Evolutionary conservation across 2,329 filamentous ascomycete genomes (phyloP).

Genomic region (Coniochaeta sp.): DNA sequence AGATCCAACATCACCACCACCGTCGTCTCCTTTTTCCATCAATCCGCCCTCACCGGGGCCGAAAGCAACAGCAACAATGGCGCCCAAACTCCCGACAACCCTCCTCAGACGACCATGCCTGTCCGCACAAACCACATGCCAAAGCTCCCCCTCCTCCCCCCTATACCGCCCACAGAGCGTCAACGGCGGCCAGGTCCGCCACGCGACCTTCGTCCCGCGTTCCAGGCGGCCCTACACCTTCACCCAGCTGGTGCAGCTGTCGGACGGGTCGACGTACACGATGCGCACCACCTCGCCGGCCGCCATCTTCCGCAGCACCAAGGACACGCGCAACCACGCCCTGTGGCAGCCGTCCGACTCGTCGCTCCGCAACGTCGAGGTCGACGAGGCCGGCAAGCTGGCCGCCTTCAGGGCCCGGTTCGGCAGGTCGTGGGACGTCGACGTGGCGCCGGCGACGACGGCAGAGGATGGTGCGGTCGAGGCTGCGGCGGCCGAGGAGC

Average conservation of each 20-base stretch:
- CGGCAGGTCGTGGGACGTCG: conserved; percentile 73
- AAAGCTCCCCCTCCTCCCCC: conserved; percentile 6
- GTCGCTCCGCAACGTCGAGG: conserved; percentile 79
- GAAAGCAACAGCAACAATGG: conserved; percentile 16
- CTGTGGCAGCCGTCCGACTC: conserved; percentile 85
- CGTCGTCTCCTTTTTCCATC: not conserved
- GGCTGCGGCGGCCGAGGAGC: conserved; percentile 17
- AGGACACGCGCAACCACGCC: conserved; percentile 83
- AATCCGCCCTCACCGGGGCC: not conserved
- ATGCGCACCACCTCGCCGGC: conserved; percentile 68
- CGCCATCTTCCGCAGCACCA: conserved; percentile 52
- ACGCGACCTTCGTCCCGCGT: conserved; percentile 78
- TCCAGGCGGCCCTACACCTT: conserved; percentile 93
- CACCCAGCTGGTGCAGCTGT: conserved; percentile 91
- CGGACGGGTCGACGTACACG: conserved; percentile 80
- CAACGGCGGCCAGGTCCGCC: conserved; percentile 54
- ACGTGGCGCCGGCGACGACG: conserved; percentile 21
- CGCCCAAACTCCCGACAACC: conserved; percentile 22
- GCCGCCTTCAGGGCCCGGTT: conserved; percentile 80
- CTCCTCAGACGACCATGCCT: conserved; percentile 19
- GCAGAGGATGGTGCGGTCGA: conserved; percentile 26
- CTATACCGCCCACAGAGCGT: no score
- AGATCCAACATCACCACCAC: no score
- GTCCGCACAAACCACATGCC: conserved; percentile 15
- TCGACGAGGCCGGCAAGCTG: conserved; percentile 88